These are phyloP conservation scores for Glycine soja DNA, from an alignment of 306 rosid species.

Conservation along the genomic window DNA sequence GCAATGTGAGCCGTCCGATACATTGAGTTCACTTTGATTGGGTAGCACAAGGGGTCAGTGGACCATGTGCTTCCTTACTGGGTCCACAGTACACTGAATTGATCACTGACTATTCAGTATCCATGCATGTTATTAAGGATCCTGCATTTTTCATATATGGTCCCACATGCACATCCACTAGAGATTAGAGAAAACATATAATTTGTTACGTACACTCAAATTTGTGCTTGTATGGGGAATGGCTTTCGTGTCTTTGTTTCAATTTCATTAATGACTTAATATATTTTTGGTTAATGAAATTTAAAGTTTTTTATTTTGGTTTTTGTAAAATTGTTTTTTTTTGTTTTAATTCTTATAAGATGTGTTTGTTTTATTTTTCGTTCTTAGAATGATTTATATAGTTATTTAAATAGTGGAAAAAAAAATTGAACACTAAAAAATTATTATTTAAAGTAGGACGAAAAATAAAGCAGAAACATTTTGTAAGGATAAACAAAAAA, in stretches of 20 bases:
- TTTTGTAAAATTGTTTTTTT: too few species aligned
- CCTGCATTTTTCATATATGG: too few species aligned
- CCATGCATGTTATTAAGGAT: background rate
- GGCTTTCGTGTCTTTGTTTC: background rate
- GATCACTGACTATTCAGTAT: slow-evolving; percentile 31
- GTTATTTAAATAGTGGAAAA: too few species aligned
- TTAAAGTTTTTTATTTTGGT: too few species aligned
- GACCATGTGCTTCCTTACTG: slow-evolving; percentile 43
- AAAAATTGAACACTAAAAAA: too few species aligned
- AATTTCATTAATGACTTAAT: background rate
- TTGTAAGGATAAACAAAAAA: too few species aligned
- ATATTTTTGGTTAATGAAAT: too few species aligned
- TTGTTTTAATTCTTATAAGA: too few species aligned
- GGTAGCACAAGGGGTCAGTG: slow-evolving; percentile 42
- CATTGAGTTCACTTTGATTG: slow-evolving; percentile 18
- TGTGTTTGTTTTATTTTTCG: too few species aligned
- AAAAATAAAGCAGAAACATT: too few species aligned
- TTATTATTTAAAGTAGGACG: too few species aligned
- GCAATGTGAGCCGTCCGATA: slow-evolving; percentile 41
- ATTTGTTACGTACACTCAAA: background rate
- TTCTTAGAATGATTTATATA: too few species aligned
- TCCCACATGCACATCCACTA: background rate
- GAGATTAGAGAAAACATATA: background rate
- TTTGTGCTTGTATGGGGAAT: background rate
- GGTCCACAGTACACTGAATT: slow-evolving; percentile 28